Base-by-base conservation (phyloP, 129 eudicot genomes). In the Ambrosia trifida region DNA sequence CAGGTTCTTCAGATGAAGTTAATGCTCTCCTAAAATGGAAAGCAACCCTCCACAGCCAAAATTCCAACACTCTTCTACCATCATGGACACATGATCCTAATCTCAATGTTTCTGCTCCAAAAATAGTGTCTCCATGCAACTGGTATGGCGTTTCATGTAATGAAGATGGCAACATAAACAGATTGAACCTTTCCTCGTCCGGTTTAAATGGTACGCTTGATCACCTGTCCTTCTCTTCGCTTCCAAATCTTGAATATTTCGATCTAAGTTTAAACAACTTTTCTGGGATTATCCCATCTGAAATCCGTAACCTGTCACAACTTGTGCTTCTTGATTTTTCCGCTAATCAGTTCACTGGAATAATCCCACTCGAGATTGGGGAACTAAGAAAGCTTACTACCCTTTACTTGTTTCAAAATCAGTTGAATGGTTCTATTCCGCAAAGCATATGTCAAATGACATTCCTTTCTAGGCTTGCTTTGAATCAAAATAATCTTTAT, bases 11-110 rank as follows among this genome's bases (percentile, higher is more conserved):
- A 2, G 10, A 52, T 54, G 84, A 80, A 60, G 80, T 46, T 32
- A 52, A 59, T 36, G 77, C 84, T 38, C 78, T 81, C n/a, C 51
- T 81, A 7, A 76, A 66, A 36, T 81, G 85, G 85, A 81, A 76
- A 76, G 11, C 74, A 69, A 81, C 43, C n/a, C 76, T 81, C 61
- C 59, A 64, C n/a, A 76, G 7, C 43, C 65, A 30, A 35, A 46
- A 35, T 40, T 46, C 30, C 16, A 40, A 14, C 50, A 32, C 70
- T 12, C 62, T 64, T 47, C 68, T 53, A 35, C 47, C 73, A 45
- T 70, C 80, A 17, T 76, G 81, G 81, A 65, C 43, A 19, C 11
- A 52, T 11, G 49, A 51, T 40, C 58, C 7, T 19, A 4, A 64
- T 31, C 12, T 24, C 52, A 69, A 46, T 40, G 14, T 53, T 63